Evolutionary conservation across 371 early-diverging fungal genomes (phyloP).

Genomic region (Syncephalis plumigaleata): DNA sequence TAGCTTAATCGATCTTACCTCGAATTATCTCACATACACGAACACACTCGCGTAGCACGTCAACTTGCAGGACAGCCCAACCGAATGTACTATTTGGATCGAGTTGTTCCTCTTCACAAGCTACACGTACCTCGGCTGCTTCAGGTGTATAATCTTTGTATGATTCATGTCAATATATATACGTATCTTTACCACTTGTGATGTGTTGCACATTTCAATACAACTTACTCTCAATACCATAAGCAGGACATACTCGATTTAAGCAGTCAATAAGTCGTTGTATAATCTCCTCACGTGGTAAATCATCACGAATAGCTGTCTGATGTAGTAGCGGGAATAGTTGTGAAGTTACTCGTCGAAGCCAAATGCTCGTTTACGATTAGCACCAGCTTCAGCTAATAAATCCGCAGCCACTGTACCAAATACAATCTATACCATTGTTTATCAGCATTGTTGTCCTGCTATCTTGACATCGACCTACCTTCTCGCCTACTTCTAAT

Average conservation of each 20-base stretch:
- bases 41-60: slow-evolving; percentile 56
- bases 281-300: slow-evolving; percentile 10
- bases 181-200: slow-evolving; percentile 21
- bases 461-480: no score
- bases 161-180: no score
- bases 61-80: slow-evolving; percentile 63
- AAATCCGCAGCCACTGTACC: slow-evolving; percentile 40
- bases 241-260: slow-evolving; percentile 43
- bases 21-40: slow-evolving; percentile 48
- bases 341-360: slow-evolving; percentile 38
- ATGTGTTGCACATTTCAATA: slow-evolving; percentile 14
- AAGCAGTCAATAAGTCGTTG: slow-evolving; percentile 43
- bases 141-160: slow-evolving; percentile 1
- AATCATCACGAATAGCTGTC: slow-evolving; percentile 13
- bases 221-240: slow-evolving; percentile 38
- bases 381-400: slow-evolving; percentile 36
- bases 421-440: slow-evolving; percentile 23
- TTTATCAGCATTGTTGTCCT: neutral
- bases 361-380: slow-evolving; percentile 56
- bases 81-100: slow-evolving; percentile 19
- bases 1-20: slow-evolving; percentile 18
- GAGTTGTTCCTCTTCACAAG: slow-evolving; percentile 5
- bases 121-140: slow-evolving; percentile 8
- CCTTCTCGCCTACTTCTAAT: slow-evolving; percentile 6
- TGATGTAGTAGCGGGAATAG: slow-evolving; percentile 36